These are phyloP conservation scores for Diaporthe sp. DNA, from an alignment of 2,329 filamentous ascomycete species.

Conservation along the genomic window DNA sequence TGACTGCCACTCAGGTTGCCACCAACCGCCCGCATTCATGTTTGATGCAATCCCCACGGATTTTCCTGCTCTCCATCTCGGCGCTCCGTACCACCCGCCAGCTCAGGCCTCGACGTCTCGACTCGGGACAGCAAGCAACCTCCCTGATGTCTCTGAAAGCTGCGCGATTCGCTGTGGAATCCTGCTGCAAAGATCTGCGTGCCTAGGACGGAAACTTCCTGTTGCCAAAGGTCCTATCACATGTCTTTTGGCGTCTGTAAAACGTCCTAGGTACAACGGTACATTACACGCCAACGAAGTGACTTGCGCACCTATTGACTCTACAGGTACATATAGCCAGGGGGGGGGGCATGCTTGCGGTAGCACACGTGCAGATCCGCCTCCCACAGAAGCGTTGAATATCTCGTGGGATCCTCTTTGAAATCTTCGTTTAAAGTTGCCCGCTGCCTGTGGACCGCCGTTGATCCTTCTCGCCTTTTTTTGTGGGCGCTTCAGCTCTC, in stretches of 20 bases:
- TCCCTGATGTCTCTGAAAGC: neutral
- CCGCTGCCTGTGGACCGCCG: neutral
- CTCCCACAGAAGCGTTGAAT: conserved; percentile 9
- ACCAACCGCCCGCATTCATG: neutral
- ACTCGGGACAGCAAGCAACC: neutral
- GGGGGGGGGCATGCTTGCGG: neutral
- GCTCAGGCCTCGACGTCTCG: neutral
- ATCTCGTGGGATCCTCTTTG: conserved; percentile 10
- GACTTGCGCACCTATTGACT: neutral
- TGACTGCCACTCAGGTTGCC: neutral
- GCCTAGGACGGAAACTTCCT: neutral
- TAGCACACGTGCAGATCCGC: neutral
- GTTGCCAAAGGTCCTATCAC: neutral
- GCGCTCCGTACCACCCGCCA: neutral
- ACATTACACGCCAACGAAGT: neutral
- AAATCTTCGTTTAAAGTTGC: conserved; percentile 16
- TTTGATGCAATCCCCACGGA: neutral
- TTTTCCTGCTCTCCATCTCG: neutral
- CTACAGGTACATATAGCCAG: neutral
- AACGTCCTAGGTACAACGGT: neutral
- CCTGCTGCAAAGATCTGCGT: neutral
- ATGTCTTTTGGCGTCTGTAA: neutral
- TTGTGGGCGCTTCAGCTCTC: conserved; percentile 6
- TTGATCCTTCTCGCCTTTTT: conserved; percentile 11
- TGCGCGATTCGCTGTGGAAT: neutral